phyloP scores from a whole-genome alignment of 345 rosid genomes.

The Theobroma cacao region DNA sequence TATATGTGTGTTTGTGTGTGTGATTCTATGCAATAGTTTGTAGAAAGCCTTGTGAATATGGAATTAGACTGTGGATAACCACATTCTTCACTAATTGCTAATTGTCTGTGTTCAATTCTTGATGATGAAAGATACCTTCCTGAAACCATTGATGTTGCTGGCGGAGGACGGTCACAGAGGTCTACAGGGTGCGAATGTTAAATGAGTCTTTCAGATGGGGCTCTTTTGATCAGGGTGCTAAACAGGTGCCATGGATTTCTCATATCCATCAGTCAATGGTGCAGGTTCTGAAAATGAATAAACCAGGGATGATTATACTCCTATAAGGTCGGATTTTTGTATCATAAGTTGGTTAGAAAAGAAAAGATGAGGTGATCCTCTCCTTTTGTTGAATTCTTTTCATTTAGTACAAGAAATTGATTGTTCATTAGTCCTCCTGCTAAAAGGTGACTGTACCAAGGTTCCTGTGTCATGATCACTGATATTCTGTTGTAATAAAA shows the following conservation, averaged over 20 bases:
- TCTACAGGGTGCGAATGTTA: slow-evolving; percentile 79
- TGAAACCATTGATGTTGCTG: slow-evolving; percentile 64
- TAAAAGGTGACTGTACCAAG: not conserved
- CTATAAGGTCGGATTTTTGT: not conserved
- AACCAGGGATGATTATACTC: slow-evolving; percentile 5
- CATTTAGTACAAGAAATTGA: not conserved
- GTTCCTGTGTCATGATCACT: not conserved
- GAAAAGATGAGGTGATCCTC: not conserved
- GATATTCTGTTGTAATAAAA: not conserved
- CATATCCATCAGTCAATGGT: not conserved
- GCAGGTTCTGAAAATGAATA: not conserved
- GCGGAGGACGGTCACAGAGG: slow-evolving; percentile 56
- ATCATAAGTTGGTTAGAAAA: slow-evolving; percentile 6
- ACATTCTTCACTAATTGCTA: not conserved
- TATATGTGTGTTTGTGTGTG: not conserved
- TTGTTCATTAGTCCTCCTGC: not conserved
- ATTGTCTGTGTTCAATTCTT: slow-evolving; percentile 9
- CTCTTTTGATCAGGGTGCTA: not conserved
- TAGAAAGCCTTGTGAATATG: not conserved
- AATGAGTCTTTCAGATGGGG: not conserved
- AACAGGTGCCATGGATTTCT: not conserved
- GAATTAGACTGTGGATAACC: not conserved
- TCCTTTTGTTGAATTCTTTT: not conserved
- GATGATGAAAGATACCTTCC: slow-evolving; percentile 56
- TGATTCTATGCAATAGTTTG: not conserved